Percentiles rank a stretch among this genome's conserved stretches.
phyloP scores from a whole-genome alignment of 2,329 filamentous ascomycete species.

The Exophiala calicioides region DNA sequence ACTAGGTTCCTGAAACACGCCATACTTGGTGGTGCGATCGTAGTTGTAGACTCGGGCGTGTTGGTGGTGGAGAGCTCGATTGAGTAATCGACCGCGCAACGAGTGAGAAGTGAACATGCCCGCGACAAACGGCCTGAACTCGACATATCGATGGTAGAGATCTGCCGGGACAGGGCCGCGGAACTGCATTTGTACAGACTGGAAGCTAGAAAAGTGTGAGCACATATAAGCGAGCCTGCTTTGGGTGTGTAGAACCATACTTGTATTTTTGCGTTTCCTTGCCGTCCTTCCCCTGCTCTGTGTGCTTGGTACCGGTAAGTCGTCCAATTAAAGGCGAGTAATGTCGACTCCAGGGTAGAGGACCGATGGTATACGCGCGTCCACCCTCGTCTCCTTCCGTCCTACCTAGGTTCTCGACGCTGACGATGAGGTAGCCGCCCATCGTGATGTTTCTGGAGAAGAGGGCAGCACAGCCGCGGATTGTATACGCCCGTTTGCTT shows the following conservation, averaged over 20 bases:
- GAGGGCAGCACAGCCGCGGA: slow-evolving; percentile 68
- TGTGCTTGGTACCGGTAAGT: slow-evolving; percentile 70
- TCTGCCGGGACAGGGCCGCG: slow-evolving; percentile 75
- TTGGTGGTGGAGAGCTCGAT: slow-evolving; percentile 85
- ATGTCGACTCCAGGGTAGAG: slow-evolving; percentile 76
- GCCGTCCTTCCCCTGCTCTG: slow-evolving; percentile 55
- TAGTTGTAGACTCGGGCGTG: slow-evolving; percentile 89
- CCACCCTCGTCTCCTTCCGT: slow-evolving; percentile 67
- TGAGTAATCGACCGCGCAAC: slow-evolving; percentile 74
- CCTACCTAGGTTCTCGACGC: slow-evolving; percentile 73
- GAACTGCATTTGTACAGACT: slow-evolving; percentile 88
- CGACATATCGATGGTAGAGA: slow-evolving; percentile 89
- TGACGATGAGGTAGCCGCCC: slow-evolving; percentile 70
- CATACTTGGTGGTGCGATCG: slow-evolving; percentile 72
- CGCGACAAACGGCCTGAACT: slow-evolving; percentile 87
- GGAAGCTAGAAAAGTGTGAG: slow-evolving; percentile 64
- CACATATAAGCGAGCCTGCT: not conserved
- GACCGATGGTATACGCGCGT: slow-evolving; percentile 76
- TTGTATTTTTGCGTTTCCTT: slow-evolving; percentile 72
- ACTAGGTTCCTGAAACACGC: slow-evolving; percentile 66
- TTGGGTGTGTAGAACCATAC: slow-evolving; percentile 50
- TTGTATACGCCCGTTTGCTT: slow-evolving; percentile 80
- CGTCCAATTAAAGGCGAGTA: slow-evolving; percentile 87
- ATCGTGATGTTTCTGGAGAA: slow-evolving; percentile 65
- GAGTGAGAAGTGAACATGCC: slow-evolving; percentile 82